These are phyloP conservation scores for Salix viminalis DNA, from an alignment of 345 rosid species.

Conservation along the genomic window DNA sequence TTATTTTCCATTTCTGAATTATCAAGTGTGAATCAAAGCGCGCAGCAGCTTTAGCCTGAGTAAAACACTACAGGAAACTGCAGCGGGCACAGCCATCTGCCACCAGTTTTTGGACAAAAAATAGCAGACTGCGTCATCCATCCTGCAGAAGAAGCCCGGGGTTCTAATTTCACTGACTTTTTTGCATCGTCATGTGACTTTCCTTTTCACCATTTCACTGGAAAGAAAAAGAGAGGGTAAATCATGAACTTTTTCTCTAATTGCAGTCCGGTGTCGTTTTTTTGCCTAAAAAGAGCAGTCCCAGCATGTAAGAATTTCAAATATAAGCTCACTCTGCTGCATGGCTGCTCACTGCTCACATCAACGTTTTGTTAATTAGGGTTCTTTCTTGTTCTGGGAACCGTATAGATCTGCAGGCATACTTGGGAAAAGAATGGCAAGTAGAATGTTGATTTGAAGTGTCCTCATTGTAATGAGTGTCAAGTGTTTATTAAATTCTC, in stretches of 20 bases:
- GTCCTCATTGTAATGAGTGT: no score
- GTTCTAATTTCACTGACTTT: neutral
- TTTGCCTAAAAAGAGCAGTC: neutral
- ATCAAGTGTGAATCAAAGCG: no score
- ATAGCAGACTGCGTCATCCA: neutral
- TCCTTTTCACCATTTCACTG: constrained; percentile 10
- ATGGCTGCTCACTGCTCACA: no score
- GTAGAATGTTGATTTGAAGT: no score
- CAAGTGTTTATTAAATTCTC: no score
- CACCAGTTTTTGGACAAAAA: neutral
- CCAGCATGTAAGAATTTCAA: neutral
- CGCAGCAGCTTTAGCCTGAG: neutral
- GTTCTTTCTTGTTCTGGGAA: no score
- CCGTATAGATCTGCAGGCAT: no score
- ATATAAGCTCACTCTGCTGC: neutral
- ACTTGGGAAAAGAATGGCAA: no score
- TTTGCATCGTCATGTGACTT: neutral
- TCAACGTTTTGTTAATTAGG: no score
- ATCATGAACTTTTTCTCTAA: neutral
- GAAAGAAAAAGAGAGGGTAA: neutral
- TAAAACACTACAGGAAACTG: no score
- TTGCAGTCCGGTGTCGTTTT: neutral
- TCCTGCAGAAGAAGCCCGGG: neutral
- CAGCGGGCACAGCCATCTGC: neutral
- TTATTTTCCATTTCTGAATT: neutral